Evolutionary conservation across 345 rosid species (phyloP).

Genomic region (Cardamine chenopodiifolia): DNA sequence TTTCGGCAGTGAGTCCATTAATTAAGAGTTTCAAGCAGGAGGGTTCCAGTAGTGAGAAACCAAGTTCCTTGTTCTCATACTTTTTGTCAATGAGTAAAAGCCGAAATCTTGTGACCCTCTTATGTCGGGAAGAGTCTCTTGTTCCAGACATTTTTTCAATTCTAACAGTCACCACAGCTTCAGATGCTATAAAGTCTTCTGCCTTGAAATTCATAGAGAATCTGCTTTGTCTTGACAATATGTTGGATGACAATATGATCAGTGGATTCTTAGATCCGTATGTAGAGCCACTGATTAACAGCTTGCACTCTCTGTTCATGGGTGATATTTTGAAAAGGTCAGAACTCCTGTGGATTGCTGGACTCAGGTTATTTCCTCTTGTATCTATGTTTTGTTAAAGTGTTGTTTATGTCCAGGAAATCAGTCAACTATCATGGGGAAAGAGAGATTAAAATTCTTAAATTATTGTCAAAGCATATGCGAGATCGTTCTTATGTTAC

Average conservation of each 20-base stretch:
- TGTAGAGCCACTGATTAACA: slow-evolving; percentile 58
- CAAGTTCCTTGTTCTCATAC: slow-evolving; percentile 87
- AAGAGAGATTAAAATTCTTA: slow-evolving; percentile 63
- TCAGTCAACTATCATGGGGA: slow-evolving; percentile 66
- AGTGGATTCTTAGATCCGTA: slow-evolving; percentile 57
- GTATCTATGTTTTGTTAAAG: background rate
- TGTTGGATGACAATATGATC: slow-evolving; percentile 50
- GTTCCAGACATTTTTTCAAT: slow-evolving; percentile 78
- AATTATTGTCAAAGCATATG: slow-evolving; percentile 64
- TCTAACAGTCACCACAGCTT: slow-evolving; percentile 64
- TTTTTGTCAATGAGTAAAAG: slow-evolving; percentile 93
- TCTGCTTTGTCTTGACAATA: slow-evolving; percentile 68
- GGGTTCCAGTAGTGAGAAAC: slow-evolving; percentile 93
- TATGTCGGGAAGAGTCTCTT: slow-evolving; percentile 68
- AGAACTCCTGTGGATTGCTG: slow-evolving; percentile 13
- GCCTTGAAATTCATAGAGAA: slow-evolving; percentile 80
- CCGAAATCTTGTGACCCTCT: slow-evolving; percentile 57
- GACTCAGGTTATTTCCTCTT: slow-evolving; percentile 25
- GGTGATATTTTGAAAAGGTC: slow-evolving; percentile 72
- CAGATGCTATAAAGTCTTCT: slow-evolving; percentile 74
- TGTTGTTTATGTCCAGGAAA: slow-evolving; percentile 58
- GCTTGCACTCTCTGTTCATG: slow-evolving; percentile 69
- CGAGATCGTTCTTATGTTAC: slow-evolving; percentile 51
- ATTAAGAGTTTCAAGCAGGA: slow-evolving; percentile 78
- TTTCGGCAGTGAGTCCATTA: slow-evolving; percentile 68